Evolutionary conservation across 441 rosid species (phyloP), one percentile per base, ranked within the genome.

Genomic region (Theobroma grandiflorum): DNA sequence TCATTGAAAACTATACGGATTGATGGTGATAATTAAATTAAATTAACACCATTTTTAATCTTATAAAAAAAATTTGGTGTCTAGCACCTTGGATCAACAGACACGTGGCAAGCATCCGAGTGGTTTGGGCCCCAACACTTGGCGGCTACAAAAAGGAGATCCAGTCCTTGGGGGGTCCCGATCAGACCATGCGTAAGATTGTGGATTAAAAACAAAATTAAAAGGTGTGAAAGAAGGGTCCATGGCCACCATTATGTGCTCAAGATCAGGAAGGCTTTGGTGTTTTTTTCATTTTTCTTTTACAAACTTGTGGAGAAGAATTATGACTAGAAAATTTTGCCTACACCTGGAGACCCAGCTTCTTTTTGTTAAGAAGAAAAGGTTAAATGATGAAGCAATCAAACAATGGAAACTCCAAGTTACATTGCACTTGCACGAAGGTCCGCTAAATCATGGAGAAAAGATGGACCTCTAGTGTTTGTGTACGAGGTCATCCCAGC

Each of bases 61-160:
- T 49, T 12, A 40, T 0, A 8, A 65, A 66, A 35, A 53, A 8
- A 55, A 10, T 33, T 16, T 20, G 59, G 37, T 10, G 18, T 42
- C 37, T 33, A n/a, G 45, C 26, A 6, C 45, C 20, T 55, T 22
- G 38, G 50, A 43, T 33, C 33, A 45, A 40, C 42, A 65, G 33
- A 65, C 61, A 68, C 77, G 64, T 78, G 84, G 79, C 76, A 42
- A n/a, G 16, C 76, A 74, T 33, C 82, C 58, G 6, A 58, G 73
- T 42, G 82, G 61, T 37, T 63, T 77, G 73, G 79, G 74, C 74
- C 81, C 83, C 84, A 67, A 40, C 43, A 53, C 35, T 61, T 62
- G 81, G 86, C 76, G 59, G 78, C 81, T 55, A 5, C 8, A 40
- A 15, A 77, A 10, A 12, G 76, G 8, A 61, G 63, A 59, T 75